Evolutionary conservation across 768 basidiomycete genomes (phyloP).

Genomic region (Rhodotorula taiwanensis): DNA sequence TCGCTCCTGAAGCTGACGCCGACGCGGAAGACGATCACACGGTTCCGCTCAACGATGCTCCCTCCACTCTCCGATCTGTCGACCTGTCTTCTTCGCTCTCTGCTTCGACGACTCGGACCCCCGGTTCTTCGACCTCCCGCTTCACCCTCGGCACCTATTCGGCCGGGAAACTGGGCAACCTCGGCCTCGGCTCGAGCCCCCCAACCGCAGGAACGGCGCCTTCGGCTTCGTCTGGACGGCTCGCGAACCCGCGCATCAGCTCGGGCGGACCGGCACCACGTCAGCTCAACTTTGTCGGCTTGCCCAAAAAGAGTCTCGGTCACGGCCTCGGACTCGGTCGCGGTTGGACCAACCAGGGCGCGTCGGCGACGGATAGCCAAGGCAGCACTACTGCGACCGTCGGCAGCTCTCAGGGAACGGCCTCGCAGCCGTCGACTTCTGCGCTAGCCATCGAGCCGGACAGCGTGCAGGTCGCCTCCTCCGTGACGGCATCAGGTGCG

Average conservation of each 20-base stretch:
- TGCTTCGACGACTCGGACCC: constrained; percentile 19
- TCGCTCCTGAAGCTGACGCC: constrained; percentile 27
- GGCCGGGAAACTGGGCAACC: constrained; percentile 15
- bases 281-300: constrained; percentile 32
- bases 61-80: constrained; percentile 15
- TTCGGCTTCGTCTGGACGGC: neutral
- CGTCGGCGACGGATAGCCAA: constrained; percentile 13
- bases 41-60: constrained; percentile 33
- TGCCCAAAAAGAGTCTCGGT: constrained; percentile 33
- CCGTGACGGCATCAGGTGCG: constrained; percentile 15
- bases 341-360: constrained; percentile 2
- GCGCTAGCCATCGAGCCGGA: neutral
- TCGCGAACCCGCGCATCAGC: constrained; percentile 6
- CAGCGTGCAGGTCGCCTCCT: neutral
- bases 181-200: constrained; percentile 29
- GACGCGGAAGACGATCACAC: constrained; percentile 7
- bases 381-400: neutral
- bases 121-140: constrained; percentile 12
- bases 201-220: neutral
- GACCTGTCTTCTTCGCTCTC: constrained; percentile 18
- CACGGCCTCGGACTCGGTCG: constrained; percentile 16
- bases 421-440: neutral
- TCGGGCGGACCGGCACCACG: constrained; percentile 21
- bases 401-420: neutral
- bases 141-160: constrained; percentile 23